Evolutionary conservation across 768 basidiomycete species (phyloP).

Genomic region (Kwoniella mangroviensis): DNA sequence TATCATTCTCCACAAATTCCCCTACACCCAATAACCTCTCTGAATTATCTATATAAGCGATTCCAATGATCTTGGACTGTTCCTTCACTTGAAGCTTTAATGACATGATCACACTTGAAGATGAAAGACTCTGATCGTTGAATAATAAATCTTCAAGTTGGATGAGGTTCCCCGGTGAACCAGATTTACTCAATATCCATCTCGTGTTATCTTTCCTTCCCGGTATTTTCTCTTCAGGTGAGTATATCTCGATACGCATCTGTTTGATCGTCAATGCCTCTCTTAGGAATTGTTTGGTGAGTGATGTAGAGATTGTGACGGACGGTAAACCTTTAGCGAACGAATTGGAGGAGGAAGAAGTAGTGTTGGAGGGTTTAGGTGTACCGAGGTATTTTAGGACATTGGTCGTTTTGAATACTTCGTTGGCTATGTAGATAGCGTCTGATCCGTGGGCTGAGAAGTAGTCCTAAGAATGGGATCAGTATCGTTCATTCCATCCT

Average conservation of each 20-base stretch:
- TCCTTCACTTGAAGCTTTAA: constrained; percentile 72
- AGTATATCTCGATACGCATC: constrained; percentile 90
- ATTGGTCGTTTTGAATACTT: constrained; percentile 70
- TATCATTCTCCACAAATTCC: constrained; percentile 91
- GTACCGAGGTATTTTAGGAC: constrained; percentile 88
- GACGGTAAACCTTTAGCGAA: constrained; percentile 65
- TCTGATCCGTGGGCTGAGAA: constrained; percentile 89
- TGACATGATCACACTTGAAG: constrained; percentile 87
- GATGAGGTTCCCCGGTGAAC: constrained; percentile 72
- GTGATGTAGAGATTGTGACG: constrained; percentile 73
- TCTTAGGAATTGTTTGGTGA: constrained; percentile 80
- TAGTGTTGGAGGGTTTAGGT: constrained; percentile 30
- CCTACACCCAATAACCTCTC: constrained; percentile 81
- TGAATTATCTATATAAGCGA: constrained; percentile 91
- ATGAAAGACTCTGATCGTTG: constrained; percentile 71
- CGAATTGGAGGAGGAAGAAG: constrained; percentile 45
- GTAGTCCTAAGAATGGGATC: constrained; percentile 63
- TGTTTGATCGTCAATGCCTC: constrained; percentile 90
- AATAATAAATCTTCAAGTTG: constrained; percentile 83
- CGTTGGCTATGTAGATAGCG: constrained; percentile 77
- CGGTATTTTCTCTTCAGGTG: constrained; percentile 67
- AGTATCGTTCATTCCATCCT: neutral
- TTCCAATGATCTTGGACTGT: constrained; percentile 70
- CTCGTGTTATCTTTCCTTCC: constrained; percentile 68
- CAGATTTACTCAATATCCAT: constrained; percentile 79